phyloP scores from a whole-genome alignment of 2,329 filamentous ascomycete species.

The Claviceps sp. region DNA sequence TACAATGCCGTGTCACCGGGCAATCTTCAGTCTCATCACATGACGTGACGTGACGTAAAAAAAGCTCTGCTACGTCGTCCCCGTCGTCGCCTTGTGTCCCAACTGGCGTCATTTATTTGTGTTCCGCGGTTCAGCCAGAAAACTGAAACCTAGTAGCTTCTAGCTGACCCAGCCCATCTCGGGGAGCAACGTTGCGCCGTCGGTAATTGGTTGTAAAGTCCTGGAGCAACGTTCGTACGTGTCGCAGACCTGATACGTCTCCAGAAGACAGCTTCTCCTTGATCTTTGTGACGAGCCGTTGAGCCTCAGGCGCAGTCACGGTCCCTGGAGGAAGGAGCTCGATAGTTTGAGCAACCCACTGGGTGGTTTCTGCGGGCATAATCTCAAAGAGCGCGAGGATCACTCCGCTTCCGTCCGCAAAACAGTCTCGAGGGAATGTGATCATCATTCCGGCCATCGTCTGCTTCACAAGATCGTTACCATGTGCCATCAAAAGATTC shows the following conservation, averaged over 20 bases:
- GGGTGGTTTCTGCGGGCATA: conserved; percentile 62
- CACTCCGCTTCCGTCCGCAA: conserved; percentile 88
- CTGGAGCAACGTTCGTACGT: conserved; percentile 75
- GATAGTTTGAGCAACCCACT: conserved; percentile 76
- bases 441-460: conserved; percentile 99
- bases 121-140: conserved; percentile 18
- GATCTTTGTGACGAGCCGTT: conserved; percentile 69
- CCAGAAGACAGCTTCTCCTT: conserved; percentile 60
- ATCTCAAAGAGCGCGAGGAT: conserved; percentile 80
- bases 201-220: conserved; percentile 96
- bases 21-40: too few species aligned
- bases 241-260: conserved; percentile 47
- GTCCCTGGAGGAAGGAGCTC: conserved; percentile 72
- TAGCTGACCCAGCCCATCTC: conserved; percentile 77
- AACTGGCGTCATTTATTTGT: background rate
- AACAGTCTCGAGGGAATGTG: conserved; percentile 89
- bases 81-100: background rate
- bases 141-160: conserved; percentile 85
- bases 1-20: too few species aligned
- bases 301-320: conserved; percentile 65
- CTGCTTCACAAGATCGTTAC: conserved; percentile 71
- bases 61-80: background rate
- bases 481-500: conserved; percentile 54
- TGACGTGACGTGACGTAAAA: background rate
- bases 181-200: conserved; percentile 83